These are phyloP conservation scores for Rhinocladiella similis DNA, from an alignment of 2,329 filamentous ascomycete genomes.

Conservation along the genomic window DNA sequence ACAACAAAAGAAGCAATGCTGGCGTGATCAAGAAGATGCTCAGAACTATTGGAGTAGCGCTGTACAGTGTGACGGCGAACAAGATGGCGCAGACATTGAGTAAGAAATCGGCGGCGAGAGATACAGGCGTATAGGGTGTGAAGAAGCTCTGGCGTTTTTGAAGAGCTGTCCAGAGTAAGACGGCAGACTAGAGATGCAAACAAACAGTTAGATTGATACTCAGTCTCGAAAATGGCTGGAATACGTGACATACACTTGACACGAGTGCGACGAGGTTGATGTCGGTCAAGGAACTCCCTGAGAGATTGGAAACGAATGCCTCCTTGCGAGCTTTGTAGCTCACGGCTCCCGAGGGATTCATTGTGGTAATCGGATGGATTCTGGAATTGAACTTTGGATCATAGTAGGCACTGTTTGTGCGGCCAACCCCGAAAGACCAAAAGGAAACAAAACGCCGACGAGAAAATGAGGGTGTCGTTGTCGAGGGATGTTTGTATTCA, in stretches of 20 bases:
- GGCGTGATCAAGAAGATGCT: constrained; percentile 73
- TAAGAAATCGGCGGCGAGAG: constrained; percentile 76
- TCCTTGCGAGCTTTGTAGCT: constrained; percentile 92
- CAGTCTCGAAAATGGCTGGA: no score
- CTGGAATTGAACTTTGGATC: neutral
- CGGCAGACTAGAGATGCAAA: constrained; percentile 61
- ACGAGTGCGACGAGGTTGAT: constrained; percentile 85
- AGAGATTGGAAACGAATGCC: constrained; percentile 89
- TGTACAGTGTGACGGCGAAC: constrained; percentile 83
- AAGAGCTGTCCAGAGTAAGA: constrained; percentile 84
- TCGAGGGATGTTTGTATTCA: no score
- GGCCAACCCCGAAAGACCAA: no score
- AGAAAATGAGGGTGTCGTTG: no score
- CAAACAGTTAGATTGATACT: constrained; percentile 14
- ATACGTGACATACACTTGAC: constrained; percentile 66
- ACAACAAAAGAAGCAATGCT: constrained; percentile 57
- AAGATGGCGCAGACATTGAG: constrained; percentile 82
- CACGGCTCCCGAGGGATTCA: constrained; percentile 5
- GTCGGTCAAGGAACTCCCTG: constrained; percentile 78
- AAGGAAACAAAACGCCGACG: no score
- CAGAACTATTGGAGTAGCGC: constrained; percentile 70
- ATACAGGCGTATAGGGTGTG: constrained; percentile 67
- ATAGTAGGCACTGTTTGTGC: no score
- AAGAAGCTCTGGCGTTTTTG: constrained; percentile 85
- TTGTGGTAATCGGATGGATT: neutral